Percentiles rank a stretch among this genome's conserved stretches.
Conservation (phyloP, 148 eudicot genomes). For the Cornus florida region DNA sequence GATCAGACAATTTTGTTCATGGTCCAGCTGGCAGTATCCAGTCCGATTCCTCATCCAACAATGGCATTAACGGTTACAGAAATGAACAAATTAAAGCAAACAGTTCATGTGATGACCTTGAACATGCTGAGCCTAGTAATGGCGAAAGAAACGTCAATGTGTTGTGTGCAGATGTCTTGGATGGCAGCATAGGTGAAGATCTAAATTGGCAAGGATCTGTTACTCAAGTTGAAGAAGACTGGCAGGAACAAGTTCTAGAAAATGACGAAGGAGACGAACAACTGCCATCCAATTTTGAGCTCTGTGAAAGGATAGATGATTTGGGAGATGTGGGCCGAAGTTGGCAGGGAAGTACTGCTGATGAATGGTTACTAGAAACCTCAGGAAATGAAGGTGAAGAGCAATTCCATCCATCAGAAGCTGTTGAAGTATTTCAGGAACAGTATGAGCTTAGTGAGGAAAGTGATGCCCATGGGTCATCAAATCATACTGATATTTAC, state of each 20-base stretch:
- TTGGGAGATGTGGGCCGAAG: conserved; percentile 12
- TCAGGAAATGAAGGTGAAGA: conserved; percentile 27
- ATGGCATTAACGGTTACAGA: conserved; percentile 21
- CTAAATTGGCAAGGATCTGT: conserved; percentile 19
- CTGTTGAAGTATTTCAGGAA: conserved; percentile 24
- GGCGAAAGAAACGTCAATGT: conserved; percentile 22
- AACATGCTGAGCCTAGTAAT: conserved; percentile 26
- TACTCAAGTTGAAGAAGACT: conserved; percentile 35
- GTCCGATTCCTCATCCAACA: conserved; percentile 42
- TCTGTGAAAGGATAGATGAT: conserved; percentile 7
- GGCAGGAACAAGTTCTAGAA: conserved; percentile 18
- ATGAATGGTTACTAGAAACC: conserved; percentile 30
- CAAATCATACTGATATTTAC: conserved; percentile 18
- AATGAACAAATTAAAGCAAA: conserved; percentile 34
- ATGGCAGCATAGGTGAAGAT: conserved; percentile 15
- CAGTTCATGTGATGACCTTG: conserved; percentile 31
- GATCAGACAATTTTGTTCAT: conserved; percentile 43
- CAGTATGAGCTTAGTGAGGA: conserved; percentile 36
- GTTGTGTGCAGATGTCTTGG: conserved; percentile 16
- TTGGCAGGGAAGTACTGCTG: conserved; percentile 3
- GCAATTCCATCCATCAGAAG: conserved; percentile 18
- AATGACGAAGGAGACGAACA: conserved; percentile 21
- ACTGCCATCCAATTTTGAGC: conserved; percentile 11
- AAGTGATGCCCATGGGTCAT: conserved; percentile 15
- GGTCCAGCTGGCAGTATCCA: conserved; percentile 32